Base-by-base conservation (phyloP, 228 moss, liverwort and hornwort genomes). In the Sphagnum fallax region DNA sequence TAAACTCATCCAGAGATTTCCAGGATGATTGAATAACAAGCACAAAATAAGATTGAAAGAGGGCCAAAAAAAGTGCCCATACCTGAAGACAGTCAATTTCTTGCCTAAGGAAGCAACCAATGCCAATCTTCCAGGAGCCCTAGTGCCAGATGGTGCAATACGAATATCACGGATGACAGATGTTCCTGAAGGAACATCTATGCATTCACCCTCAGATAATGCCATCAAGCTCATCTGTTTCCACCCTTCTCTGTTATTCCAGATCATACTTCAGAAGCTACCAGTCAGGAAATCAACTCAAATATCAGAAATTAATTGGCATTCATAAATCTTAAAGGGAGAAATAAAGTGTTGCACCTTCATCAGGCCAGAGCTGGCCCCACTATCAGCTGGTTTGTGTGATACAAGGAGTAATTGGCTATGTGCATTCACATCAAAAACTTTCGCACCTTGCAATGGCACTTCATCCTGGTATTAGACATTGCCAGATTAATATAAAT, bases 101-200 rank as follows among this genome's bases (percentile, higher is more conserved):
- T 84, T 94, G 55, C 91, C 89, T 16, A 82, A 63, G 51, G 88
- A 90, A 64, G 94, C 87, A 70, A 94, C 78, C 75, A 94, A 74
- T 52, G 94, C 94, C 52, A 89, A 80, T 79, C 82, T 89, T 69
- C 91, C 91, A 69, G 93, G 85, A 62, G 83, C 67, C 60, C 87
- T 80, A 60, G 79, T 75, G 63, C 83, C 85, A 86, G 82, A 68
- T 8, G 90, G 84, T 47, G 91, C 89, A 71, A 94, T 82, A 53
- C 91, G 94, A 75, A 94, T 81, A 73, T 94, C 94, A 65, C 91
- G 89, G 72, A 94, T 84, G 47, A 89, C 82, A 63, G 89, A 88
- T 55, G 82, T 85, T 58, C 87, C 91, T 60, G 57, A 51, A 49
- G 89, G 88, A 60, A 91, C 81, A 67, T 77, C 77, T 63, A 89